Evolutionary conservation across 495 filamentous ascomycete genomes (phyloP), one percentile per base, ranked within the genome.

Genomic region (Xylaria cubensis): DNA sequence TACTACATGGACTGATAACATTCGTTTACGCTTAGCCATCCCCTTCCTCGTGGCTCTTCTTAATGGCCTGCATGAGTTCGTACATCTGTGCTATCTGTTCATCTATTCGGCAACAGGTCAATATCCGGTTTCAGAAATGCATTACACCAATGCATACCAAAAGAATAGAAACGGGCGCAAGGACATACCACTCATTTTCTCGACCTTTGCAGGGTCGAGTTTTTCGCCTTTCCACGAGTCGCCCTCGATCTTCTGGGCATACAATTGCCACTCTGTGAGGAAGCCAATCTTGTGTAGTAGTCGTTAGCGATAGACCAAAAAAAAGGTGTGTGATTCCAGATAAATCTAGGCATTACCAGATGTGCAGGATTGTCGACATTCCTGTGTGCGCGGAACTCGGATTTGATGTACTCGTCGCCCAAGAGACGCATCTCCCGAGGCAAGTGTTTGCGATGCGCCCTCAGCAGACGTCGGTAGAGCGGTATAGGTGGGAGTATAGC

Each of bases 201-300:
- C 92, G 68, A 97, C 81, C 82, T 95, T 96, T 12, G 80, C 84
- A 69, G 86, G 85, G 61, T 98, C 94, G 78, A 97, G 79, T 75
- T 89, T 92, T 69, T 91, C 93, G 0, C 90, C 94, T 46, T 82
- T 81, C 95, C 96, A 98, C 0, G 86, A 79, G 53, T 97, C 91
- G 0, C 94, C 94, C 75, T 98, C 96, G 21, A 99, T 77, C 74
- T 91, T 88, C 80, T 99, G 95, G 12, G 93, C 95, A 77, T 98
- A 99, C 41, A 92, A 80, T 79, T 98, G 96, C 96, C 96, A 99
- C 82, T 98, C 94, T 0, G 92, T 95, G 75, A 98, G 84, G 78
- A 99, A 99, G 4, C 96, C 96, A 73, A 98, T 92, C 94, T 97
- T 67, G 48, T 44, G 21, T 4, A 65, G 0, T 19, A 34, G n/a